These are phyloP conservation scores for Claviceps sp. DNA, from an alignment of 2,329 filamentous ascomycete genomes.

Conservation along the genomic window DNA sequence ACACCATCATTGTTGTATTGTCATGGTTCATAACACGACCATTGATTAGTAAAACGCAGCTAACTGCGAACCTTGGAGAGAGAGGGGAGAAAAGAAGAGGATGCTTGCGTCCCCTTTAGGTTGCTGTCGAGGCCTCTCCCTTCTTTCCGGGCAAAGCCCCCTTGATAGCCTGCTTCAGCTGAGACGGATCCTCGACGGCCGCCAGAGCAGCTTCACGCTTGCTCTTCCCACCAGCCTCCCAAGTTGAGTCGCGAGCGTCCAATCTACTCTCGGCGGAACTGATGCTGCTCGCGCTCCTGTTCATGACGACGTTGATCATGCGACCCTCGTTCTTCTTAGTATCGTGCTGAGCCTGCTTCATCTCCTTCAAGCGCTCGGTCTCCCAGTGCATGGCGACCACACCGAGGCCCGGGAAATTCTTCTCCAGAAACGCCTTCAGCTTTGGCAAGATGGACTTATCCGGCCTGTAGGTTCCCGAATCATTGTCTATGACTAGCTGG, in stretches of 20 bases:
- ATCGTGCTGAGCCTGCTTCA: slow-evolving; percentile 66
- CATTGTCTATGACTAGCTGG: slow-evolving; percentile 87
- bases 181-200: slow-evolving; percentile 34
- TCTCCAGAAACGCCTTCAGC: slow-evolving; percentile 55
- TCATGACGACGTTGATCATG: slow-evolving; percentile 41
- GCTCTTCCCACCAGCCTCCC: slow-evolving; percentile 29
- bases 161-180: slow-evolving; percentile 25
- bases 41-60: neutral
- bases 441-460: slow-evolving; percentile 62
- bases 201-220: slow-evolving; percentile 40
- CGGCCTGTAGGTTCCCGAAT: slow-evolving; percentile 84
- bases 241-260: slow-evolving; percentile 28
- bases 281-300: slow-evolving; percentile 37
- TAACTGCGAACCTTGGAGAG: too few relatives aligned
- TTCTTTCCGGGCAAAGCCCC: slow-evolving; percentile 14
- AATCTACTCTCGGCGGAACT: slow-evolving; percentile 41
- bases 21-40: neutral
- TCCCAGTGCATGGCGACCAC: slow-evolving; percentile 67
- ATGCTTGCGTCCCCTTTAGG: too few relatives aligned
- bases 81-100: too few relatives aligned
- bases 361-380: slow-evolving; percentile 54
- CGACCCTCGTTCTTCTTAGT: slow-evolving; percentile 53
- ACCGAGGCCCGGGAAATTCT: slow-evolving; percentile 65
- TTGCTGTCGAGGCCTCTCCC: neutral
- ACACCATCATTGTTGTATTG: neutral